A percentile compares a stretch with the other conserved stretches of the same genome.
Evolutionary conservation across 2,329 filamentous ascomycete species (phyloP).

Genomic region (Claviceps maximensis): DNA sequence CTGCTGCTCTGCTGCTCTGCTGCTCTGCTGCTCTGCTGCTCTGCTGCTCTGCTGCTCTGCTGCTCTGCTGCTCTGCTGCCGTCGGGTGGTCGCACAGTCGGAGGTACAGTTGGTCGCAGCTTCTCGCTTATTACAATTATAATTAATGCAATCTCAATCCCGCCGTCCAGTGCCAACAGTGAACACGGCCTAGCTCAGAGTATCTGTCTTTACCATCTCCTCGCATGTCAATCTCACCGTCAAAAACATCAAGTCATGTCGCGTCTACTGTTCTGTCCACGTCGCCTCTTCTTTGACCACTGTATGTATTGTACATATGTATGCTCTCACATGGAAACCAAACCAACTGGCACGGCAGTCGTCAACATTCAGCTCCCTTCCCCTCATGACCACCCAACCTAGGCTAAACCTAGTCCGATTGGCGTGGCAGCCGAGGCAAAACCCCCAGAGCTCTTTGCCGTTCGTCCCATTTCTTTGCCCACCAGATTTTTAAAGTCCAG

Average conservation of each 20-base stretch:
- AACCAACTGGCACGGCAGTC: neutral
- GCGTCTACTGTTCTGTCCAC: neutral
- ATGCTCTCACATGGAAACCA: too few species aligned
- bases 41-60: too few species aligned
- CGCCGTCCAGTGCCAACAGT: neutral
- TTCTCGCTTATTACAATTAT: neutral
- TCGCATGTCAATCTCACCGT: neutral
- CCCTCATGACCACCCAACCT: neutral
- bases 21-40: too few species aligned
- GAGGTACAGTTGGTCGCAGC: neutral
- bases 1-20: too few species aligned
- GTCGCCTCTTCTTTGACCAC: too few species aligned
- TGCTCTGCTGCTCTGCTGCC: too few species aligned
- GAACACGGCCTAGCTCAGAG: neutral
- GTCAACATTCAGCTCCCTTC: neutral
- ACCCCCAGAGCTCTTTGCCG: slow-evolving; percentile 3
- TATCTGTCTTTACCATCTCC: neutral
- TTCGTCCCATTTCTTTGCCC: slow-evolving; percentile 38
- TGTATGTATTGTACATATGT: too few species aligned
- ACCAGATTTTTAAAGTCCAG: slow-evolving; percentile 81
- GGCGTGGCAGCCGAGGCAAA: slow-evolving; percentile 6
- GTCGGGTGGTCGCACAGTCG: neutral
- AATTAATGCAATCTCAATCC: neutral
- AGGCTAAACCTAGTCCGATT: slow-evolving; percentile 19
- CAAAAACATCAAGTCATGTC: neutral